Evolutionary conservation across 2,329 filamentous ascomycete species (phyloP).

Genomic region (Cladorrhinum sp.): DNA sequence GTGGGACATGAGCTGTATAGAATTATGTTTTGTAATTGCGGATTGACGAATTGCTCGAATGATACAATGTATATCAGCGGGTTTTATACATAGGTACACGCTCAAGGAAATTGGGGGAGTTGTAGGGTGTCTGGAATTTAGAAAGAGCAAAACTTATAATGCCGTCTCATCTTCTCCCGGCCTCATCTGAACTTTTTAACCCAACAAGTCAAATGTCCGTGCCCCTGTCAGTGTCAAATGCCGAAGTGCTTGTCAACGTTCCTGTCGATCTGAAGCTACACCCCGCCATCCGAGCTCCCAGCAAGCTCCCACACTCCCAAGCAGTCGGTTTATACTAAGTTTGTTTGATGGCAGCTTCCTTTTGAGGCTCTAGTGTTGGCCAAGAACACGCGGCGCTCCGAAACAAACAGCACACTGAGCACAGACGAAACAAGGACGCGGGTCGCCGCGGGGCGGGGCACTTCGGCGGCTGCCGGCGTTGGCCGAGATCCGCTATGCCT

Average conservation of each 20-base stretch:
- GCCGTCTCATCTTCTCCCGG: not conserved
- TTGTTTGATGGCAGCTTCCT: not conserved
- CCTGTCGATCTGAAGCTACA: not conserved
- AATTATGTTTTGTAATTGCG: not conserved
- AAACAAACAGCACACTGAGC: not conserved
- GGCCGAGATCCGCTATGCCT: conserved; percentile 3
- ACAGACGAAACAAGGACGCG: not conserved
- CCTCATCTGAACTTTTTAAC: not conserved
- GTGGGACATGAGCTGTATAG: not conserved
- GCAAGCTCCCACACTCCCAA: not conserved
- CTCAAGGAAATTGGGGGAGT: too few species aligned
- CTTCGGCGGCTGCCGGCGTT: conserved; percentile 1
- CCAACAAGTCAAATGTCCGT: not conserved
- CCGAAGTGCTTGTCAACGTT: too few species aligned
- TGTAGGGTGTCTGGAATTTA: not conserved
- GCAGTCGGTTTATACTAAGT: not conserved
- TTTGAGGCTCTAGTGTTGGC: not conserved
- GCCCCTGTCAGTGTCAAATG: not conserved
- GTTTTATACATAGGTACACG: too few species aligned
- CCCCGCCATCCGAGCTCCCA: not conserved
- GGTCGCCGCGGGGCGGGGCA: not conserved
- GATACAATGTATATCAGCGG: not conserved
- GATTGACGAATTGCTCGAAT: not conserved
- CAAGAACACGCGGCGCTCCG: not conserved
- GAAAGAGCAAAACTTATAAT: not conserved